Evolutionary conservation across 805 yeast genomes (phyloP).

Genomic region (Pichia nakasei): DNA sequence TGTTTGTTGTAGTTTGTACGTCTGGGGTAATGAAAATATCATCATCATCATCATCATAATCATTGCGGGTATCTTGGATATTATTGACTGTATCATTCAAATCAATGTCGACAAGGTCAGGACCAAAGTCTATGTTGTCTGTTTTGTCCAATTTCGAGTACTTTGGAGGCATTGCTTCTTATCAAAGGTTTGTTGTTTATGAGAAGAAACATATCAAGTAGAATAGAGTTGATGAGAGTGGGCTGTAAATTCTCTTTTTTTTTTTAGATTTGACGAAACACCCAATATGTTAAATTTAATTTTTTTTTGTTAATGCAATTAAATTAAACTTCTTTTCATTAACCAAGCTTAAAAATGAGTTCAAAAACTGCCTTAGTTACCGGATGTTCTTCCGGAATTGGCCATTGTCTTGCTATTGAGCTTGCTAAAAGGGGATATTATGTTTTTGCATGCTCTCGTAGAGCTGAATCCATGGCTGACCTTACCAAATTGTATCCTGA

Average conservation of each 20-base stretch:
- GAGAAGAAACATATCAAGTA: too few species aligned
- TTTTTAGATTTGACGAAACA: too few species aligned
- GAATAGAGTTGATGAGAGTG: too few species aligned
- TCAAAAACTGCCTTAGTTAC: conserved; percentile 39
- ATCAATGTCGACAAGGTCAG: neutral
- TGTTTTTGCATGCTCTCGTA: conserved; percentile 70
- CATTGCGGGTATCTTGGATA: neutral
- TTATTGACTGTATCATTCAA: neutral
- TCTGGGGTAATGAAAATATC: conserved; percentile 29
- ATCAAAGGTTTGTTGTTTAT: too few species aligned
- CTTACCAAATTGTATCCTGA: conserved; percentile 29
- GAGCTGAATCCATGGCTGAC: conserved; percentile 50
- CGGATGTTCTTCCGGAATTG: conserved; percentile 56
- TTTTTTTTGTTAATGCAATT: too few species aligned
- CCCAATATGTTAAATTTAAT: too few species aligned
- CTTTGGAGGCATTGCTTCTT: neutral
- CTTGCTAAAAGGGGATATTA: conserved; percentile 35
- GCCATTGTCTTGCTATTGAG: conserved; percentile 38
- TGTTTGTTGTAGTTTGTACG: conserved; percentile 10
- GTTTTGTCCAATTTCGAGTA: conserved; percentile 5
- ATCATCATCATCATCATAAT: conserved; percentile 18
- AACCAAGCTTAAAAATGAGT: neutral
- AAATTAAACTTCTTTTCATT: too few species aligned
- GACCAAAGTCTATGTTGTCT: conserved; percentile 5
- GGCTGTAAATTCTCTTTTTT: too few species aligned